Evolutionary conservation across 768 basidiomycete species (phyloP).

Genomic region (Trametes villosa): DNA sequence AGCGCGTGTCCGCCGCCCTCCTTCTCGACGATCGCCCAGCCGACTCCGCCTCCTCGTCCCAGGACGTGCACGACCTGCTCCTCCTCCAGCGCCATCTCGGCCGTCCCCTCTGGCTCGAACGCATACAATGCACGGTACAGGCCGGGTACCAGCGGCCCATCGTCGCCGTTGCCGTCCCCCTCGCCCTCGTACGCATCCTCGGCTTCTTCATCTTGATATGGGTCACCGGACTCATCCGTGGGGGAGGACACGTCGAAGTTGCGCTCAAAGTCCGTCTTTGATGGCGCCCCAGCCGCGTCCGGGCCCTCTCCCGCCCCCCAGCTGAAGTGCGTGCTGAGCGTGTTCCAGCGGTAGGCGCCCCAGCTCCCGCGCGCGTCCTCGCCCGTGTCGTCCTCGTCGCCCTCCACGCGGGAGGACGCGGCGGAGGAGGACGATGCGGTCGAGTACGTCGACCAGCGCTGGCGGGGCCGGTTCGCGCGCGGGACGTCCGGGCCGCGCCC

Average conservation of each 20-base stretch:
- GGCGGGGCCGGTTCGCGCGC: slow-evolving; percentile 59
- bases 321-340: slow-evolving; percentile 41
- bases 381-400: slow-evolving; percentile 34
- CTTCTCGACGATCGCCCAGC: slow-evolving; percentile 75
- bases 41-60: slow-evolving; percentile 76
- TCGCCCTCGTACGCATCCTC: slow-evolving; percentile 33
- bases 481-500: slow-evolving; percentile 56
- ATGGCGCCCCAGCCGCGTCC: slow-evolving; percentile 35
- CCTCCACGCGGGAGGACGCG: slow-evolving; percentile 29
- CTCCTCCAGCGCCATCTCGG: slow-evolving; percentile 81
- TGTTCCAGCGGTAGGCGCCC: slow-evolving; percentile 47
- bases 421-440: slow-evolving; percentile 35
- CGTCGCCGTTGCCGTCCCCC: slow-evolving; percentile 30
- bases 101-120: slow-evolving; percentile 79
- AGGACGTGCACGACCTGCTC: slow-evolving; percentile 77
- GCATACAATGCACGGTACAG: slow-evolving; percentile 77
- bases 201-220: slow-evolving; percentile 26
- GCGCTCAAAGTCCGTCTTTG: slow-evolving; percentile 47
- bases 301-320: slow-evolving; percentile 39
- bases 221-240: slow-evolving; percentile 31
- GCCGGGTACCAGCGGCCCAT: slow-evolving; percentile 60
- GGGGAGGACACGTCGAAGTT: slow-evolving; percentile 48
- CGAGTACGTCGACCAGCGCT: slow-evolving; percentile 37
- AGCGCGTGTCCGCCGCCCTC: slow-evolving; percentile 61
- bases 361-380: slow-evolving; percentile 52